Evolutionary conservation across 495 filamentous ascomycete species (phyloP).

Genomic region (Lepraria neglecta): DNA sequence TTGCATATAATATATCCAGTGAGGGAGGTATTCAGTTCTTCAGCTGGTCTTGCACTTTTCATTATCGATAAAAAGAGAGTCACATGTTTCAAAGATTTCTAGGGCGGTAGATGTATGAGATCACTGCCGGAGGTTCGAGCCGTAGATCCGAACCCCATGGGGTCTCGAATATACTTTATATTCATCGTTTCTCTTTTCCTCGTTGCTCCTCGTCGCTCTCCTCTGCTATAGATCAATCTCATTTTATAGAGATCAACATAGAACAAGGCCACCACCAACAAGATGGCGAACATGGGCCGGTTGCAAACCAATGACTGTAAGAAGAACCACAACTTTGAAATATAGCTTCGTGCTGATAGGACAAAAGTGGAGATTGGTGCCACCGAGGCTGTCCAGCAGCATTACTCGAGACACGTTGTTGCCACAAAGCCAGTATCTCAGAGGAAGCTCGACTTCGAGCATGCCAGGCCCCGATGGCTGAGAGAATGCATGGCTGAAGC

Average conservation of each 20-base stretch:
- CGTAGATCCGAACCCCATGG: not conserved
- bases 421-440: constrained; percentile 41
- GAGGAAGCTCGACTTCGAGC: constrained; percentile 46
- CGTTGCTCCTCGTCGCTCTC: not conserved
- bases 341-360: not conserved
- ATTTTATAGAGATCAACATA: not conserved
- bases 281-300: constrained; percentile 17
- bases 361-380: constrained; percentile 38
- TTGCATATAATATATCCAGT: no score
- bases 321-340: not conserved
- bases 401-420: constrained; percentile 42
- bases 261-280: not conserved
- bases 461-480: constrained; percentile 38
- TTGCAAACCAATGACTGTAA: constrained; percentile 23
- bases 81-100: no score
- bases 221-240: not conserved
- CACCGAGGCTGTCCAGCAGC: constrained; percentile 44
- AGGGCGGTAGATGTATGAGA: no score
- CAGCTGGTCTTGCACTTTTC: no score
- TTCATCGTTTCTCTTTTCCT: not conserved
- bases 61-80: no score
- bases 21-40: no score
- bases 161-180: not conserved
- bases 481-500: constrained; percentile 46
- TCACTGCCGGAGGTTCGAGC: no score